These are phyloP conservation scores for Hygrocybe coccinea DNA, from an alignment of 768 basidiomycete species.

Conservation along the genomic window DNA sequence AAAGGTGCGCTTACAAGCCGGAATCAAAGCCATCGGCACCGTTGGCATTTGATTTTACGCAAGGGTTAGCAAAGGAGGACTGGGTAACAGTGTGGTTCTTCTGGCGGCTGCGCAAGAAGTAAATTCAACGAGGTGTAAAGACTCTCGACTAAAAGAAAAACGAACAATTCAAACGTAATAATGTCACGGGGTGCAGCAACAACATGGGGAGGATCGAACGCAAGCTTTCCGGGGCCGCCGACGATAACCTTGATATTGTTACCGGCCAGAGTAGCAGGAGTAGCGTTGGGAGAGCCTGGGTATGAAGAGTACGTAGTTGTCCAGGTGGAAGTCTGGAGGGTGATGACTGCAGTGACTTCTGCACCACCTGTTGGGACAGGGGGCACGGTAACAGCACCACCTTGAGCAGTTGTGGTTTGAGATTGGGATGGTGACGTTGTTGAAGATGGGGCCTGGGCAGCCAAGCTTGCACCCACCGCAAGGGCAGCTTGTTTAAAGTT, in stretches of 20 bases:
- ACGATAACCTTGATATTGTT: conserved; percentile 50
- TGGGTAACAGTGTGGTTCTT: conserved; percentile 70
- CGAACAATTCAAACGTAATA: conserved; percentile 59
- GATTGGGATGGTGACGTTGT: conserved; percentile 1
- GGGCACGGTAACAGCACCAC: conserved; percentile 44
- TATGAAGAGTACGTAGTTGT: conserved; percentile 56
- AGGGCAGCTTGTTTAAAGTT: conserved; percentile 57
- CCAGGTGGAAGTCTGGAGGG: conserved; percentile 42
- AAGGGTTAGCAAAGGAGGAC: conserved; percentile 57
- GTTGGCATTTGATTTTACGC: conserved; percentile 39
- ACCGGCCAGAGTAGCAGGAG: conserved; percentile 45
- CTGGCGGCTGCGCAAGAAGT: conserved; percentile 38
- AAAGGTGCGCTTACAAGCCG: conserved; percentile 43
- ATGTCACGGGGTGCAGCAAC: conserved; percentile 49
- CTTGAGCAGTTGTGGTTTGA: conserved; percentile 37
- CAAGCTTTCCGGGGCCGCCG: conserved; percentile 44
- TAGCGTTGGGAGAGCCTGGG: conserved; percentile 49
- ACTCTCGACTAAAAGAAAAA: not conserved
- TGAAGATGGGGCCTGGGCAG: conserved; percentile 39
- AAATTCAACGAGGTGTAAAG: not conserved
- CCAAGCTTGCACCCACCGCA: conserved; percentile 47
- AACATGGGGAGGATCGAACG: conserved; percentile 49
- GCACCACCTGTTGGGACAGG: conserved; percentile 40
- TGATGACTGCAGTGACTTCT: conserved; percentile 45
- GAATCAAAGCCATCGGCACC: conserved; percentile 49